Evolutionary conservation across 129 eudicot species (phyloP).

Genomic region (Lonicera japonica): DNA sequence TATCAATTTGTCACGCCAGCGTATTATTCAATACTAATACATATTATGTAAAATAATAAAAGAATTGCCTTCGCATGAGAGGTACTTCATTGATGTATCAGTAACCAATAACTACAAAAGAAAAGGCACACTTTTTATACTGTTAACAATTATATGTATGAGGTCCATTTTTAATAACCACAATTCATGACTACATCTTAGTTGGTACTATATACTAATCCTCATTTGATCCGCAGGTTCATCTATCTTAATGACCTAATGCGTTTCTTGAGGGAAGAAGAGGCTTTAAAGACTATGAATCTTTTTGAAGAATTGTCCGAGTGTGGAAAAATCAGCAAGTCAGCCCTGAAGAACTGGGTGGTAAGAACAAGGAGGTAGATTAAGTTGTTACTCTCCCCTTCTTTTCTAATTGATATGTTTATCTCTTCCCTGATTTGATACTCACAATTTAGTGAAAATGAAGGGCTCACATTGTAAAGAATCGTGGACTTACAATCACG

Average conservation of each 20-base stretch:
- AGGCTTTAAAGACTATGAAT: conserved; percentile 51
- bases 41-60: no score
- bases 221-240: conserved; percentile 38
- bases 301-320: conserved; percentile 47
- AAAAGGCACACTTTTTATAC: no score
- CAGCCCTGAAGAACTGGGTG: conserved; percentile 76
- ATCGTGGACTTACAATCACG: no score
- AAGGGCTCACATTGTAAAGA: background rate
- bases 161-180: no score
- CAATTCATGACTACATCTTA: no score
- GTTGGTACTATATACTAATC: no score
- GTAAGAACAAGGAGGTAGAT: conserved; percentile 29
- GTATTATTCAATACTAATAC: no score
- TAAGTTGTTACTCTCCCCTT: background rate
- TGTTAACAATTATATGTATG: no score
- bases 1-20: no score
- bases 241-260: conserved; percentile 44
- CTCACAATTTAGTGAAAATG: background rate
- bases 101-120: no score
- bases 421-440: background rate
- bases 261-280: conserved; percentile 63
- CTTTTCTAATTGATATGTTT: background rate
- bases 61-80: no score
- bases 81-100: no score
- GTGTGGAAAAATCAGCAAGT: conserved; percentile 48